Conservation (phyloP, 2,329 filamentous ascomycete species). For the Rachicladosporium sp. region DNA sequence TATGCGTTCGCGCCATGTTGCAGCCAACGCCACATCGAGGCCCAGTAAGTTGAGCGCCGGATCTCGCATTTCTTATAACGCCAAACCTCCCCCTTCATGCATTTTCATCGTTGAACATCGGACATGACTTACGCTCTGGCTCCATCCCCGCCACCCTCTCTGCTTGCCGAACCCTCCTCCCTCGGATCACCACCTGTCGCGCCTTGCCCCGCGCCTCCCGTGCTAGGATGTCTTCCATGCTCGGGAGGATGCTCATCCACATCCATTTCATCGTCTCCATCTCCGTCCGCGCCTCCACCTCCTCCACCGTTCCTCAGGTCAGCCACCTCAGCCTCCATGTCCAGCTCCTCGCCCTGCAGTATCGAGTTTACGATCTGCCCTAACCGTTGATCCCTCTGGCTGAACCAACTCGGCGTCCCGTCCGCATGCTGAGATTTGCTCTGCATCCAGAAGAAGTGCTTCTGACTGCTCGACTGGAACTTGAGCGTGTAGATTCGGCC, state of each 20-base stretch:
- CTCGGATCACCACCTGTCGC: slow-evolving; percentile 86
- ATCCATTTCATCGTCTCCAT: slow-evolving; percentile 36
- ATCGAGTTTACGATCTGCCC: slow-evolving; percentile 76
- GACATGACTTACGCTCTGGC: slow-evolving; percentile 89
- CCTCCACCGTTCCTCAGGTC: slow-evolving; percentile 44
- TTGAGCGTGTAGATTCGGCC: slow-evolving; percentile 89
- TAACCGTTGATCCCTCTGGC: slow-evolving; percentile 72
- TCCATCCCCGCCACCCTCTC: slow-evolving; percentile 91
- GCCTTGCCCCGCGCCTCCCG: slow-evolving; percentile 71
- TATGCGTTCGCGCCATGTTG: too few relatives aligned
- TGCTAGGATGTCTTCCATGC: slow-evolving; percentile 49
- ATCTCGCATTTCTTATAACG: too few relatives aligned
- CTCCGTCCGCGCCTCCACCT: slow-evolving; percentile 45
- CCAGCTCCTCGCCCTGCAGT: slow-evolving; percentile 67
- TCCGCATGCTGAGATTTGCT: slow-evolving; percentile 66
- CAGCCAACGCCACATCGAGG: too few relatives aligned
- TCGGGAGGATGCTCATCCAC: slow-evolving; percentile 67
- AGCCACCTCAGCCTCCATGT: slow-evolving; percentile 59
- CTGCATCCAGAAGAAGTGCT: slow-evolving; percentile 93
- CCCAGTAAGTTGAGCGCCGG: too few relatives aligned
- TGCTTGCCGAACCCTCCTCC: slow-evolving; percentile 74
- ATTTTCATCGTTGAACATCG: background rate
- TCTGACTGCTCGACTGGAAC: slow-evolving; percentile 82
- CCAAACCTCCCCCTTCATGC: too few relatives aligned
- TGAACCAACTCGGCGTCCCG: slow-evolving; percentile 66